These are phyloP conservation scores for Cichorium intybus DNA, from an alignment of 140 eudicot genomes.

Conservation along the genomic window DNA sequence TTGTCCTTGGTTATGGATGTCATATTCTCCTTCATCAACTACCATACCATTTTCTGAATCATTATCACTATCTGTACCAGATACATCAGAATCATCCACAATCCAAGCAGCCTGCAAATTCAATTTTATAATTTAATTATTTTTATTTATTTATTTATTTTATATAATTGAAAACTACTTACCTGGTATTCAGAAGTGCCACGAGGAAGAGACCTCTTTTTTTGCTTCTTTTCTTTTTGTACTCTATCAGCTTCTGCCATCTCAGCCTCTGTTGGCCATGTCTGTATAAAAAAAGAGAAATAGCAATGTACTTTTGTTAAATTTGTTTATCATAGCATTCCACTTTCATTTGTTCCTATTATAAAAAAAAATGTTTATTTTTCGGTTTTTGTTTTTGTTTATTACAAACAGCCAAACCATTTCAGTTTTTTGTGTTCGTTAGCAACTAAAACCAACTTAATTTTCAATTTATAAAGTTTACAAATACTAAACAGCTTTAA, in stretches of 20 bases:
- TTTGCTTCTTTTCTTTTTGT: constrained; percentile 61
- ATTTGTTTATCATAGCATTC: no score
- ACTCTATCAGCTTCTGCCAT: constrained; percentile 89
- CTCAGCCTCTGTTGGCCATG: constrained; percentile 99
- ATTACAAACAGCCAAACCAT: no score
- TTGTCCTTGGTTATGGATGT: constrained; percentile 30
- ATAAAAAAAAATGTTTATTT: no score
- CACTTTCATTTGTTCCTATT: no score
- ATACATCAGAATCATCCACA: constrained; percentile 81
- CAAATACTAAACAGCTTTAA: no score
- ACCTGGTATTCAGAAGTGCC: constrained; percentile 99
- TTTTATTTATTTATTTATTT: background rate
- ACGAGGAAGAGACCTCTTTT: constrained; percentile 66
- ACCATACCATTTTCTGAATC: constrained; percentile 81
- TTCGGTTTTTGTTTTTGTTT: no score
- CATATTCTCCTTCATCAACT: constrained; percentile 56
- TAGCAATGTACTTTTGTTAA: no score
- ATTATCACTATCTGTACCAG: constrained; percentile 52
- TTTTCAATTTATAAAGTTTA: no score
- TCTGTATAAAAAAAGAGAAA: constrained; percentile 34
- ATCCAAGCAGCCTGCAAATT: constrained; percentile 94
- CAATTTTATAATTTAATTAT: background rate
- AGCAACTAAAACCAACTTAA: no score
- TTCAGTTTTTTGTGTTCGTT: no score
- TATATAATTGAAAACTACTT: background rate